Evolutionary conservation across 441 rosid genomes (phyloP).

Genomic region (Erodium texanum): DNA sequence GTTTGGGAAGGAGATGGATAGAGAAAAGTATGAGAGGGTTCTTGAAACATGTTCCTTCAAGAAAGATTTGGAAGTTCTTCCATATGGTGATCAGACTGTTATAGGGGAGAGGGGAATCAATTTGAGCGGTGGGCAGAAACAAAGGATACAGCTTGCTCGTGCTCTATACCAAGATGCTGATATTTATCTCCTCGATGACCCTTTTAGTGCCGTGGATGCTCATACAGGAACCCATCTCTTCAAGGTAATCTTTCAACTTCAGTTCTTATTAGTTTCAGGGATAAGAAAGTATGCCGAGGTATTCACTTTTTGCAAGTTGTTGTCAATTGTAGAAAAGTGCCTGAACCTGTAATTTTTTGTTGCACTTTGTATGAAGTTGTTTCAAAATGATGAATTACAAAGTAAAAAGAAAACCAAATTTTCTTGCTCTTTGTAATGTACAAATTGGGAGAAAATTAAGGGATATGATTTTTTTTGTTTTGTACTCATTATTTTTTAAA

Average conservation of each 20-base stretch:
- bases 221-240: conserved; percentile 83
- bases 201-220: conserved; percentile 89
- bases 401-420: too few relatives aligned
- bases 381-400: too few relatives aligned
- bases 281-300: conserved; percentile 34
- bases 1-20: conserved; percentile 65
- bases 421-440: too few relatives aligned
- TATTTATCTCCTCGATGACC: conserved; percentile 75
- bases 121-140: conserved; percentile 91
- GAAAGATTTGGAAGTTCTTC: conserved; percentile 62
- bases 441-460: too few relatives aligned
- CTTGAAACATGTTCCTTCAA: conserved; percentile 62
- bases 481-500: too few relatives aligned
- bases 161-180: conserved; percentile 78
- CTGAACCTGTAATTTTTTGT: too few relatives aligned
- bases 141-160: conserved; percentile 75
- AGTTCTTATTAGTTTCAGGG: conserved; percentile 47
- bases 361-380: too few relatives aligned
- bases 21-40: conserved; percentile 46
- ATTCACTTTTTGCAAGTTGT: conserved; percentile 60
- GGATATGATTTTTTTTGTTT: too few relatives aligned
- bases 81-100: conserved; percentile 72
- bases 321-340: conserved; percentile 72
- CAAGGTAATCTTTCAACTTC: conserved; percentile 35
- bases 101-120: conserved; percentile 87